Evolutionary conservation across 768 basidiomycete species (phyloP).

Genomic region (Clitopilus hobsonii): DNA sequence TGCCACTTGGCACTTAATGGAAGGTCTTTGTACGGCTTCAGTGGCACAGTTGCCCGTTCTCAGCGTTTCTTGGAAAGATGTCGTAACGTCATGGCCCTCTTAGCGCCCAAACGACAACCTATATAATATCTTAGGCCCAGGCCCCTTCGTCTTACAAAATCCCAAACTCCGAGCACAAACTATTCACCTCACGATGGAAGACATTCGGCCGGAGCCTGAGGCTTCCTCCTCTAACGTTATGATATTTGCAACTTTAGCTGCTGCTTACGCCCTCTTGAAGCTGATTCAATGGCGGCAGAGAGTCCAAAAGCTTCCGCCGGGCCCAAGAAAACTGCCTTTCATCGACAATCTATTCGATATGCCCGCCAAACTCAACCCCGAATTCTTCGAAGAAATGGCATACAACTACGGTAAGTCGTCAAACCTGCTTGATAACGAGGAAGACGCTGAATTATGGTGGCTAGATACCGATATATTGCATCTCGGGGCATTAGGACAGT

Average conservation of each 20-base stretch:
- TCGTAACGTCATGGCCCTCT: no score
- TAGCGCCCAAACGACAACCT: no score
- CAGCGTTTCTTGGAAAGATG: no score
- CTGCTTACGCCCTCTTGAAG: not conserved
- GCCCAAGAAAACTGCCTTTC: constrained; percentile 38
- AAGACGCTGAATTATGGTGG: not conserved
- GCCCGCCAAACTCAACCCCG: constrained; percentile 29
- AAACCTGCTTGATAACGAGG: not conserved
- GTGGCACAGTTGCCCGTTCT: no score
- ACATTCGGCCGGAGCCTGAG: no score
- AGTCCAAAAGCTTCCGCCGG: constrained; percentile 31
- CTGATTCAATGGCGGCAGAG: not conserved
- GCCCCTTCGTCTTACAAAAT: no score
- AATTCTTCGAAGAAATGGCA: constrained; percentile 37
- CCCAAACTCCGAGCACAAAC: no score
- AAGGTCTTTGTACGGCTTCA: no score
- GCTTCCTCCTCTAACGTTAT: not conserved
- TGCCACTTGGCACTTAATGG: no score
- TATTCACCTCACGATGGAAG: no score
- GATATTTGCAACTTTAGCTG: not conserved
- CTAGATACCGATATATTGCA: constrained; percentile 37
- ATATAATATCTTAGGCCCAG: no score
- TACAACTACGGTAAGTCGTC: constrained; percentile 40
- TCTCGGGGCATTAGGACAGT: constrained; percentile 35
- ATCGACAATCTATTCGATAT: constrained; percentile 48